Evolutionary conservation across 495 filamentous ascomycete genomes (phyloP).

Genomic region (Rusavskia elegans): DNA sequence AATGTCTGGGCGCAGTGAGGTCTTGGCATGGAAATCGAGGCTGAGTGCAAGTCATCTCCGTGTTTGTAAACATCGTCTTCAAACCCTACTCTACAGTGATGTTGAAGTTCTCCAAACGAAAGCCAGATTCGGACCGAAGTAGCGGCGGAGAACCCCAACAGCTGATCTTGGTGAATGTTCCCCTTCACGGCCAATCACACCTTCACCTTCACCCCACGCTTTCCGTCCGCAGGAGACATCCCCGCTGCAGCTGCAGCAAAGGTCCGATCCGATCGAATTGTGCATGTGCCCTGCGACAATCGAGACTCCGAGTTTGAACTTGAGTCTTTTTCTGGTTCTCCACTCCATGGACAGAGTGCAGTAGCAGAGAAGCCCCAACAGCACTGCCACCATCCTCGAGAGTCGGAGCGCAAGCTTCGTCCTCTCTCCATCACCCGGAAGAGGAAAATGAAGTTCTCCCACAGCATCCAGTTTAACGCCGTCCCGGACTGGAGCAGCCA

Average conservation of each 20-base stretch:
- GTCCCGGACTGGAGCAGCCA: conserved; percentile 97
- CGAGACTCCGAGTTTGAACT: neutral
- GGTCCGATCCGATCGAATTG: too few relatives aligned
- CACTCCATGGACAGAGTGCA: neutral
- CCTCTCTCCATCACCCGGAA: conserved; percentile 38
- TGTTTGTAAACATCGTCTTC: too few relatives aligned
- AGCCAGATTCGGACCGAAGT: neutral
- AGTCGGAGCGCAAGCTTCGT: conserved; percentile 9
- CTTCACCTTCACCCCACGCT: neutral
- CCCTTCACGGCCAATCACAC: neutral
- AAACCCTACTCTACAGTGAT: too few relatives aligned
- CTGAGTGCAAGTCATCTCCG: too few relatives aligned
- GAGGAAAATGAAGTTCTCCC: conserved; percentile 99
- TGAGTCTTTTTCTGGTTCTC: neutral
- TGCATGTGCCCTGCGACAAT: too few relatives aligned
- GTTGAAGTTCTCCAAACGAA: neutral
- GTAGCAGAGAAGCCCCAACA: too few relatives aligned
- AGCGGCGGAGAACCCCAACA: neutral
- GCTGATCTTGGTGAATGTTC: neutral
- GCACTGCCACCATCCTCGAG: neutral
- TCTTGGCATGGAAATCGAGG: too few relatives aligned
- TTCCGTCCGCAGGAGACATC: neutral
- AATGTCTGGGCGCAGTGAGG: too few relatives aligned
- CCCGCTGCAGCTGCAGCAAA: neutral
- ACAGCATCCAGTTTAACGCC: conserved; percentile 98